These are phyloP conservation scores for Fomitopsis betulina DNA, from an alignment of 1,284 basidiomycete species.

Conservation along the genomic window DNA sequence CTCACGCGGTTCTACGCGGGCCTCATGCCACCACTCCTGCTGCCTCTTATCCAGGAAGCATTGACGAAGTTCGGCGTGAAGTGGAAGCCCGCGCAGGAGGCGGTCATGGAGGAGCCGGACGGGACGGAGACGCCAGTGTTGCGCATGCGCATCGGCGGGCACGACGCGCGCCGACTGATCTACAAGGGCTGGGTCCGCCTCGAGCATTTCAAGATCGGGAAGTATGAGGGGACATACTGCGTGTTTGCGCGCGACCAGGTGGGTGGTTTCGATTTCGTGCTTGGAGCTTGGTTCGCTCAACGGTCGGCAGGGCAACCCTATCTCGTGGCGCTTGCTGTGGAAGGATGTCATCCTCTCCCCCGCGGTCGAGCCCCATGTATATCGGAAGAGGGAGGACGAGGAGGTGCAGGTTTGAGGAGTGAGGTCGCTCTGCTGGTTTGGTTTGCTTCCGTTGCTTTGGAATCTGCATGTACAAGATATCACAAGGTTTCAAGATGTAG, in stretches of 20 bases:
- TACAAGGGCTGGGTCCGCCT: constrained; percentile 71
- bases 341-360: constrained; percentile 50
- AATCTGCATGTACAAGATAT: background rate
- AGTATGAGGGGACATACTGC: constrained; percentile 53
- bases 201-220: constrained; percentile 47
- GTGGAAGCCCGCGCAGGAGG: constrained; percentile 36
- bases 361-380: constrained; percentile 52
- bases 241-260: constrained; percentile 64
- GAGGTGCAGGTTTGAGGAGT: background rate
- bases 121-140: constrained; percentile 18
- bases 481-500: background rate
- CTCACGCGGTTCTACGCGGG: constrained; percentile 76
- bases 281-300: background rate
- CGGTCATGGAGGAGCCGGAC: constrained; percentile 4
- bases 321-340: constrained; percentile 73
- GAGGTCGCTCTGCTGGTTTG: background rate
- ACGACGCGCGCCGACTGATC: constrained; percentile 52
- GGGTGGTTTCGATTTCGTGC: constrained; percentile 17
- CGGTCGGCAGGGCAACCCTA: constrained; percentile 56
- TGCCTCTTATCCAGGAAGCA: constrained; percentile 46
- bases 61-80: constrained; percentile 47
- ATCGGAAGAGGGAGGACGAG: constrained; percentile 31
- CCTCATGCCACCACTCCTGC: constrained; percentile 46
- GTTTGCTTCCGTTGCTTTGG: background rate
- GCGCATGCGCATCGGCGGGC: constrained; percentile 59